A percentile compares a stretch with the other conserved stretches of the same genome.
Conservation (phyloP, 1,284 basidiomycete genomes). For the Tetrapyrgos nigripes region DNA sequence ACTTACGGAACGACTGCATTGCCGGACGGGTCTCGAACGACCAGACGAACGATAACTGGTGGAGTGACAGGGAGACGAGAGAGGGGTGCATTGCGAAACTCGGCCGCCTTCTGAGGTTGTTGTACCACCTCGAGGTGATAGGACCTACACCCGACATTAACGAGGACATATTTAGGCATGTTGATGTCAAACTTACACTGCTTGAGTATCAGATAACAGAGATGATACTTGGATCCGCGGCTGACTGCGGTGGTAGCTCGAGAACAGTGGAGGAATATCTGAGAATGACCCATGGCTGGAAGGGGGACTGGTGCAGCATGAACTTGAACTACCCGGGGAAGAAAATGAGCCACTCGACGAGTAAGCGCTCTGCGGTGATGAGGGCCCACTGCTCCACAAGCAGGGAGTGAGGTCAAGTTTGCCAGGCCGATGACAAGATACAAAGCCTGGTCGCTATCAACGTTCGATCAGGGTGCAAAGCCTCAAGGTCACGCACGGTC, state of each 20-base stretch:
- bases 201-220: conserved; percentile 56
- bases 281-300: conserved; percentile 45
- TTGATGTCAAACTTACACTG: conserved; percentile 45
- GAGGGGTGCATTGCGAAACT: conserved; percentile 76
- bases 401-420: neutral
- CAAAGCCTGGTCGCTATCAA: neutral
- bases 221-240: conserved; percentile 62
- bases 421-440: neutral
- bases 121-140: conserved; percentile 83
- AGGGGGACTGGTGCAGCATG: conserved; percentile 47
- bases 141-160: conserved; percentile 47
- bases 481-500: neutral
- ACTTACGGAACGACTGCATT: conserved; percentile 74
- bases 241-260: conserved; percentile 42
- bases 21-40: conserved; percentile 73
- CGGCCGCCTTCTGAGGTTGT: conserved; percentile 79
- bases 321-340: conserved; percentile 38
- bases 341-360: conserved; percentile 36
- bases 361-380: conserved; percentile 45
- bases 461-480: neutral
- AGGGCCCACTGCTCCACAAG: conserved; percentile 38
- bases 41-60: conserved; percentile 79
- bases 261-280: conserved; percentile 38
- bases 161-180: too few relatives aligned
- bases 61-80: conserved; percentile 85